phyloP scores from a whole-genome alignment of 768 basidiomycete species.

The Hygrophorus pudorinus region DNA sequence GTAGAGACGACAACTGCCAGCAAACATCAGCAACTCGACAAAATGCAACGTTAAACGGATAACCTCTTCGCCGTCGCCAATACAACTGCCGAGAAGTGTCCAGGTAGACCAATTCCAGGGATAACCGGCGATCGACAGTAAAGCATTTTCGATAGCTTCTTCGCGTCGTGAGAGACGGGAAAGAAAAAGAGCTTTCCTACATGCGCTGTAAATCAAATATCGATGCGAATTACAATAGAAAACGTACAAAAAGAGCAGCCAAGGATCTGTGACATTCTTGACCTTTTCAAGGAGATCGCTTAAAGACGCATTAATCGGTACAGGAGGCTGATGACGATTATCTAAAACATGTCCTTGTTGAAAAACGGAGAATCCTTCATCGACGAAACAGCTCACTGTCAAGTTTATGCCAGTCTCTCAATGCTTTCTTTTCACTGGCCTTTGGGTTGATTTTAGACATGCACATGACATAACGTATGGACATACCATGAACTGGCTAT shows the following conservation, averaged over 20 bases:
- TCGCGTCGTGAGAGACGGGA: conserved; percentile 70
- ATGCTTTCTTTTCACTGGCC: conserved; percentile 77
- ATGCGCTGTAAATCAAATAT: conserved; percentile 6
- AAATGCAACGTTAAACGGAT: conserved; percentile 8
- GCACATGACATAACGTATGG: conserved; percentile 4
- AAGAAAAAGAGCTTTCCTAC: conserved; percentile 77
- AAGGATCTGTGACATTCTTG: conserved; percentile 57
- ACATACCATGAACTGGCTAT: conserved; percentile 74
- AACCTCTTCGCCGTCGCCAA: conserved; percentile 84
- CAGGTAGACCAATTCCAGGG: conserved; percentile 97
- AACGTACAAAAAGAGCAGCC: conserved; percentile 73
- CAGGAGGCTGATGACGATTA: conserved; percentile 57
- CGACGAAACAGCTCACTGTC: conserved; percentile 42
- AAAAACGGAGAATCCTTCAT: neutral
- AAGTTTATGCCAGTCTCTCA: conserved; percentile 78
- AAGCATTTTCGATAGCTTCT: conserved; percentile 74
- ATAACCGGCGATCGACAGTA: conserved; percentile 66
- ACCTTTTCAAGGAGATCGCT: conserved; percentile 52
- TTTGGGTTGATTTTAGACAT: conserved; percentile 20
- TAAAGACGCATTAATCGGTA: conserved; percentile 53
- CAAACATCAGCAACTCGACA: conserved; percentile 10
- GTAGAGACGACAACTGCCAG: conserved; percentile 35
- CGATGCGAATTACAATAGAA: conserved; percentile 3
- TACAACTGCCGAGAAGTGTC: conserved; percentile 68
- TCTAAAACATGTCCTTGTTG: conserved; percentile 26